These are phyloP conservation scores for Dipteronia sinensis DNA, from an alignment of 345 rosid species.

Conservation along the genomic window DNA sequence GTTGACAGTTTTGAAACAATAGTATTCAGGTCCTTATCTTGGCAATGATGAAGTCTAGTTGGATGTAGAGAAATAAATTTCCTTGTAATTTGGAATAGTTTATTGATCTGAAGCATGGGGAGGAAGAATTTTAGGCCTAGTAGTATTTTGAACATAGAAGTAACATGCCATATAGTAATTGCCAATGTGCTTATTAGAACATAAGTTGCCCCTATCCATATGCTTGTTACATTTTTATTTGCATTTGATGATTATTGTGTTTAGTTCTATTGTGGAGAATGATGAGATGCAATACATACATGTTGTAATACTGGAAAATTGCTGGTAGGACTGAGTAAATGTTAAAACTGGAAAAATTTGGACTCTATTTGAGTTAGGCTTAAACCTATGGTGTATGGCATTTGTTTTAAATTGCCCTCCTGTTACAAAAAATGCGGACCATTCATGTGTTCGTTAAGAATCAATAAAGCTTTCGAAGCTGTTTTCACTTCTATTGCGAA, in stretches of 20 bases:
- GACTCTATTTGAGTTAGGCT: not conserved
- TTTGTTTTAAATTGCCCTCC: not conserved
- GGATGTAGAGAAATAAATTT: not conserved
- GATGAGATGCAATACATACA: not conserved
- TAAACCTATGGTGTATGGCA: not conserved
- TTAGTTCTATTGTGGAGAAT: not conserved
- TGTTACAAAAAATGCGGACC: not conserved
- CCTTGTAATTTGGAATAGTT: conserved; percentile 3
- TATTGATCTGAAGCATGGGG: not conserved
- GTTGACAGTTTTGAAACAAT: not conserved
- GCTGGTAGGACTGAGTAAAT: not conserved
- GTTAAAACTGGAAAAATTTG: not conserved
- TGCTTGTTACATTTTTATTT: not conserved
- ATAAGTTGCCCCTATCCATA: not conserved
- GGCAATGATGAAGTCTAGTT: not conserved
- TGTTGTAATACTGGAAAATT: not conserved
- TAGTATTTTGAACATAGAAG: not conserved
- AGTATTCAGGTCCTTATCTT: not conserved
- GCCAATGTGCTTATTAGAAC: not conserved
- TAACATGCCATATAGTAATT: not conserved
- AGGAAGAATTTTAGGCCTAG: not conserved
- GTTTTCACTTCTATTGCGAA: not conserved
- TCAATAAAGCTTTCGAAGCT: not conserved
- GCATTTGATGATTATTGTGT: not conserved
- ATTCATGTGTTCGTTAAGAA: not conserved